Conservation (phyloP, 169 alveolate genomes). For the Besnoitia besnoiti region DNA sequence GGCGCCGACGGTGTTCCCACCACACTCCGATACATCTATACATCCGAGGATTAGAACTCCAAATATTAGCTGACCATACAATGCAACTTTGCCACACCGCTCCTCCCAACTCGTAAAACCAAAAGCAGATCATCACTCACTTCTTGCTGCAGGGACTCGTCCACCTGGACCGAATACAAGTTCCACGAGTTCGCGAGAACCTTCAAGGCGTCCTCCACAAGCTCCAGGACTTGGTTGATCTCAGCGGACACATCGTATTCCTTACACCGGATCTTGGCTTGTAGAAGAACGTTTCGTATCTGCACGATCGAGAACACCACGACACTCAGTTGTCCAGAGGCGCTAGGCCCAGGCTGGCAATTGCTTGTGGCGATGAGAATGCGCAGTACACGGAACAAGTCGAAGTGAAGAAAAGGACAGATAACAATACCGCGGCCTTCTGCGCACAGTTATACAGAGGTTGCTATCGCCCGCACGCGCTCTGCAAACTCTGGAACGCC, state of each 20-base stretch:
- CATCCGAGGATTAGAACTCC: too few relatives aligned
- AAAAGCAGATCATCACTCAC: neutral
- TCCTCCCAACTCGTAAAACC: neutral
- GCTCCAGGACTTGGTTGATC: conserved; percentile 23
- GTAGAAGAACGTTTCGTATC: neutral
- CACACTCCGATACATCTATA: too few relatives aligned
- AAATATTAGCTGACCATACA: too few relatives aligned
- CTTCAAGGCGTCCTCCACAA: conserved; percentile 1
- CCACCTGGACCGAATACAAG: conserved; percentile 16
- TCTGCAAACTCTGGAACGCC: too few relatives aligned
- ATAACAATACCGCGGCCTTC: too few relatives aligned
- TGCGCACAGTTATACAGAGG: too few relatives aligned
- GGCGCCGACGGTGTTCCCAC: too few relatives aligned
- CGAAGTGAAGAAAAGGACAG: too few relatives aligned
- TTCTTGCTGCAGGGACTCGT: neutral
- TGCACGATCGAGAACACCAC: neutral
- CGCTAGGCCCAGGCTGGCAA: too few relatives aligned
- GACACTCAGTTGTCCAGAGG: too few relatives aligned
- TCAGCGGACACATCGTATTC: neutral
- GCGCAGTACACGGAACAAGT: neutral
- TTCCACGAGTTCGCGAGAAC: conserved; percentile 18
- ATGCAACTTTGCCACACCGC: neutral
- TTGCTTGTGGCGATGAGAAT: too few relatives aligned
- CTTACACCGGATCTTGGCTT: conserved; percentile 18
- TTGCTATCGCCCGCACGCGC: too few relatives aligned